These are phyloP conservation scores for Pascua sp. DNA, from an alignment of 1,284 basidiomycete species.

Conservation along the genomic window DNA sequence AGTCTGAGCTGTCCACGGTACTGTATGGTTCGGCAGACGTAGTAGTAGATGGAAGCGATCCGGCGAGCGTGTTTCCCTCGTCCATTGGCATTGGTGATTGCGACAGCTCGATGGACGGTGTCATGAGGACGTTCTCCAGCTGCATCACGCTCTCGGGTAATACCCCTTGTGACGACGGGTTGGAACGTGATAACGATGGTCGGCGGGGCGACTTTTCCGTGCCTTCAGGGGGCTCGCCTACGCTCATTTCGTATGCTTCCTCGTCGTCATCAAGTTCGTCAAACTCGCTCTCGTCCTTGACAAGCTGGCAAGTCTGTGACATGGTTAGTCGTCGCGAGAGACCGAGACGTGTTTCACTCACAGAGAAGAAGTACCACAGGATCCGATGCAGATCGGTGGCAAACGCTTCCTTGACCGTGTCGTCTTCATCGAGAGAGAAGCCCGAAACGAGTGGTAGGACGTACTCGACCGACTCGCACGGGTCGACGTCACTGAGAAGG, in stretches of 20 bases:
- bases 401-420: constrained; percentile 85
- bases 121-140: constrained; percentile 4
- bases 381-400: constrained; percentile 75
- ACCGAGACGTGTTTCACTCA: constrained; percentile 42
- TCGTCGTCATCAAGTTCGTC: neutral
- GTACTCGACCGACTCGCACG: constrained; percentile 89
- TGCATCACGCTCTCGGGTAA: constrained; percentile 6
- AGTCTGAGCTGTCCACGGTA: too few species aligned
- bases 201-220: too few species aligned
- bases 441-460: constrained; percentile 83
- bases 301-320: constrained; percentile 22
- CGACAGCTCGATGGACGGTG: neutral
- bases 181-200: too few species aligned
- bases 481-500: constrained; percentile 69
- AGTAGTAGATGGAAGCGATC: too few species aligned
- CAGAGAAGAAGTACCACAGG: constrained; percentile 92
- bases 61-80: neutral
- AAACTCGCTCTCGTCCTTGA: constrained; percentile 1
- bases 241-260: too few species aligned
- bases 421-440: constrained; percentile 86
- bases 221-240: neutral
- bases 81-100: neutral
- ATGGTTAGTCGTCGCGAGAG: neutral
- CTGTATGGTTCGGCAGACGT: too few species aligned
- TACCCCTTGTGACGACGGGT: too few species aligned